Percentiles rank a stretch among this genome's conserved stretches.
phyloP scores from a whole-genome alignment of 2,329 filamentous ascomycete species.

The Beauveria asiatica region DNA sequence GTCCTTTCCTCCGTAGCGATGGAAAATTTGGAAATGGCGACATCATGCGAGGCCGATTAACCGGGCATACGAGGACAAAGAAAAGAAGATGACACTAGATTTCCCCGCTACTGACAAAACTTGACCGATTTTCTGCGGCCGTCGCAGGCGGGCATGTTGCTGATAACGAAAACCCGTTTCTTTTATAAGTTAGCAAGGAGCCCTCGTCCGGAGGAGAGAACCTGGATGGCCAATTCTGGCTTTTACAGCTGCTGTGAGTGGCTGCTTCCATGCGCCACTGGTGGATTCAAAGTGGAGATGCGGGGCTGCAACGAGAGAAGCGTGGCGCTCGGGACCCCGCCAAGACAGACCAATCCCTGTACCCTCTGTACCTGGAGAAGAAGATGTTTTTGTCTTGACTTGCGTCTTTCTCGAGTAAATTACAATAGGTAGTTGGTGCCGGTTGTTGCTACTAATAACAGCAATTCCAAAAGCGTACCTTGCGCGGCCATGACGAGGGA shows the following conservation, averaged over 20 bases:
- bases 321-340: slow-evolving; percentile 1
- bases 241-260: not conserved
- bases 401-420: no score
- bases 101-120: no score
- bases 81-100: no score
- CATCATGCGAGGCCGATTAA: not conserved
- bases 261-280: not conserved
- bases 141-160: not conserved
- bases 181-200: not conserved
- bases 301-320: not conserved
- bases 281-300: not conserved
- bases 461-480: no score
- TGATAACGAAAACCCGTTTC: not conserved
- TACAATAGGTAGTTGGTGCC: no score
- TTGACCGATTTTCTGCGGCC: not conserved
- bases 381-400: no score
- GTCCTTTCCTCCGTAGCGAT: no score
- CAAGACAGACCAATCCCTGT: not conserved
- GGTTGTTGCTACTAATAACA: no score
- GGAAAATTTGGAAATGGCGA: not conserved
- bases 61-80: no score
- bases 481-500: no score
- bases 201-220: not conserved
- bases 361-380: not conserved
- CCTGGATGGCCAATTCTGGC: slow-evolving; percentile 10